Conservation (phyloP, 257 asterid genomes). For the Catharanthus roseus region DNA sequence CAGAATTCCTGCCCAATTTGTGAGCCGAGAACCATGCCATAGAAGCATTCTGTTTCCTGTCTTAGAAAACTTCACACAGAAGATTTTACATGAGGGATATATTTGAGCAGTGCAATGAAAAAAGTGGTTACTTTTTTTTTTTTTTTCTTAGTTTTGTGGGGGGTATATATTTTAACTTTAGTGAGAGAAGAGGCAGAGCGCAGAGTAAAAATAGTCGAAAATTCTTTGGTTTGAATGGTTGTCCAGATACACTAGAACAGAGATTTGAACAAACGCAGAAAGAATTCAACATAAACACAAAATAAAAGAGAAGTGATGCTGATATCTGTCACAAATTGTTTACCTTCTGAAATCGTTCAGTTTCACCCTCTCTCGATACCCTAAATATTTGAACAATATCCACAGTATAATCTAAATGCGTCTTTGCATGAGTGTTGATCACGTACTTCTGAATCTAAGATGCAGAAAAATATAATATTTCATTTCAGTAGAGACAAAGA, state of each 20-base stretch:
- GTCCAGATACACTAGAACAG: too few relatives aligned
- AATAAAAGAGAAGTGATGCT: neutral
- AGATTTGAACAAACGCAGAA: neutral
- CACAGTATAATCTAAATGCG: conserved; percentile 62
- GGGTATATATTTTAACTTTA: too few relatives aligned
- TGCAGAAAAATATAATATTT: conserved; percentile 10
- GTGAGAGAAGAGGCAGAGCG: too few relatives aligned
- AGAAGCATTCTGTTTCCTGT: conserved; percentile 80
- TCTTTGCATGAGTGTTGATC: conserved; percentile 87
- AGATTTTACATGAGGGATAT: conserved; percentile 15
- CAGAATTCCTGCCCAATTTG: conserved; percentile 92
- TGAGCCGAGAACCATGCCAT: conserved; percentile 96
- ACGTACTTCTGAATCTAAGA: conserved; percentile 72
- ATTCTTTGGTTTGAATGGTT: too few relatives aligned
- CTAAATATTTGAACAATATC: conserved; percentile 69
- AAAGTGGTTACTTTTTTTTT: too few relatives aligned
- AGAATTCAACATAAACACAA: neutral
- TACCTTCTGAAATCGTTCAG: conserved; percentile 65
- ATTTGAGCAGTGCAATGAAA: neutral
- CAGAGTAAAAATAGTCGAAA: too few relatives aligned
- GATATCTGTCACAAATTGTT: neutral
- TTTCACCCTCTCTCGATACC: conserved; percentile 78
- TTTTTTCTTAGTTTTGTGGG: neutral
- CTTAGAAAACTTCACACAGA: conserved; percentile 46
- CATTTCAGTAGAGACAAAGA: conserved; percentile 11